These are phyloP conservation scores for Sungouiella thailandica DNA, from an alignment of 805 yeast species.

Conservation along the genomic window DNA sequence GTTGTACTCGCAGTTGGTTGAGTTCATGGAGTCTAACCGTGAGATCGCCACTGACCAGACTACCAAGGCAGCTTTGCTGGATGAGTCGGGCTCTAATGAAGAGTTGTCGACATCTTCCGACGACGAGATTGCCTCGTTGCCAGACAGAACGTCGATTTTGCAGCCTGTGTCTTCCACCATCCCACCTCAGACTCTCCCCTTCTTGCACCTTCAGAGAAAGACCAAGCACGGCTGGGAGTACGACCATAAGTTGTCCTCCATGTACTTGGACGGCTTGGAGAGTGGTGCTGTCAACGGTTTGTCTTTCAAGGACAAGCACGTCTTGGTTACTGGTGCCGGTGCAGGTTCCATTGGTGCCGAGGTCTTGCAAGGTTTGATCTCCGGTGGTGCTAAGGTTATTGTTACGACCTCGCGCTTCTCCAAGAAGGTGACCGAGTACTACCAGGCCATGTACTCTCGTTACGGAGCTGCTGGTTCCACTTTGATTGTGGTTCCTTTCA, in stretches of 20 bases:
- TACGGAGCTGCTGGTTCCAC: slow-evolving; percentile 91
- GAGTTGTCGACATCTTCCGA: slow-evolving; percentile 36
- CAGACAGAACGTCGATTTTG: slow-evolving; percentile 61
- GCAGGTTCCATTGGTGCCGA: slow-evolving; percentile 99
- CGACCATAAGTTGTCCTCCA: slow-evolving; percentile 70
- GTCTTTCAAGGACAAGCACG: slow-evolving; percentile 82
- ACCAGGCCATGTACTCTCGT: slow-evolving; percentile 88
- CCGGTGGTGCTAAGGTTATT: slow-evolving; percentile 97
- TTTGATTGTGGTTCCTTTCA: slow-evolving; percentile 95
- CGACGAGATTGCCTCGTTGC: slow-evolving; percentile 83
- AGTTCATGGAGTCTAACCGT: slow-evolving; percentile 61
- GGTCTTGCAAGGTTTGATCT: slow-evolving; percentile 85
- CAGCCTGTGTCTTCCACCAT: slow-evolving; percentile 71
- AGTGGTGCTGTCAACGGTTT: slow-evolving; percentile 92
- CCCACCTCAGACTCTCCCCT: slow-evolving; percentile 86
- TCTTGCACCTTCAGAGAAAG: slow-evolving; percentile 86
- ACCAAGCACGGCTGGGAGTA: slow-evolving; percentile 77
- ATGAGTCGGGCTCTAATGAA: slow-evolving; percentile 40
- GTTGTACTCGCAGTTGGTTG: slow-evolving; percentile 64
- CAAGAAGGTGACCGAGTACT: slow-evolving; percentile 89
- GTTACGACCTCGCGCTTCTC: slow-evolving; percentile 96
- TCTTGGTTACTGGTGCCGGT: slow-evolving; percentile 96
- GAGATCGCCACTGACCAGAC: slow-evolving; percentile 68
- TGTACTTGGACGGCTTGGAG: slow-evolving; percentile 86
- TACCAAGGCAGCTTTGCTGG: slow-evolving; percentile 46